Evolutionary conservation across 75 land plant species (phyloP), one percentile per base, ranked within the genome.

Genomic region (Selaginella moellendorffii): DNA sequence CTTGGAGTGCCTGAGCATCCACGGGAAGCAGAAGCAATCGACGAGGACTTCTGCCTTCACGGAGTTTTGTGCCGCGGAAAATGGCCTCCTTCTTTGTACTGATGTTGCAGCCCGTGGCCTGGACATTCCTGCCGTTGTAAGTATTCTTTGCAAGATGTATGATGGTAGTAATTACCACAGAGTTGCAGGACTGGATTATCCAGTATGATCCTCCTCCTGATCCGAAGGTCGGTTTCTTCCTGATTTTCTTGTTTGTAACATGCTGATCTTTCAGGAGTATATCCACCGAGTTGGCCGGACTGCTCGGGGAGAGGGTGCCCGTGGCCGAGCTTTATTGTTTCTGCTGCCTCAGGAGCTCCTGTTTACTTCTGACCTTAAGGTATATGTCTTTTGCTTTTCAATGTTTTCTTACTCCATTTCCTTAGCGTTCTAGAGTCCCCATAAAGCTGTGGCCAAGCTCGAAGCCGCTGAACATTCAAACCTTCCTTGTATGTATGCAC

Each of bases 31-130:
- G 67, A 88, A 91, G 79, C 97, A 91, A 68, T 80, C 79, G 66
- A 88, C 85, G 64, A 71, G 97, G 1, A 85, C 95, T 14, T 54
- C 82, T 21, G 88, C 97, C 9, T 88, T 82, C 60, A 88, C 85
- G 71, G 80, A 88, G 42, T 91, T 91, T 59, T 85, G 86, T 65
- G 88, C 76, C 72, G 97, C 88, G 1, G 81, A 87, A 69, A 85
- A 77, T 54, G 95, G 95, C 31, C 79, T 91, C 31, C 71, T 87
- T 52, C 69, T 87, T 24, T 91, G 89, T 65, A 88, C 93, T 25
- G 95, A 91, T 79, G 92, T 91, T 64, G 95, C 89, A 68, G 97
- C 89, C 2, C 83, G 97, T 60, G 97, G 93, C 18, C 86, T 91
- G 74, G 97, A 91, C 68, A 91, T 91, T 71, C 97, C 95, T 29